Evolutionary conservation across 495 filamentous ascomycete species (phyloP).

Genomic region (Mytilinidion resinicola): DNA sequence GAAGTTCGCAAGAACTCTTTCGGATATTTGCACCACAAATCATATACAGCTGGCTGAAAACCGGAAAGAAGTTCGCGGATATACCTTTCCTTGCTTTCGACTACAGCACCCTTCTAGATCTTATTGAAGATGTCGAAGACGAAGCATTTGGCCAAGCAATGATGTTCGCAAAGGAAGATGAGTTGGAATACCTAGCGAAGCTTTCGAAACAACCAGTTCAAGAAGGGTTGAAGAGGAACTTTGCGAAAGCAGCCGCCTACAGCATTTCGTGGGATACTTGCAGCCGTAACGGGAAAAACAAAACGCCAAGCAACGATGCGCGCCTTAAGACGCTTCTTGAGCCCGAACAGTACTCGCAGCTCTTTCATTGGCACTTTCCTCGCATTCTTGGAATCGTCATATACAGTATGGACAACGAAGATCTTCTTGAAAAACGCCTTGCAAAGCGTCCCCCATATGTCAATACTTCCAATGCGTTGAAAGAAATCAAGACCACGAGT

Average conservation of each 20-base stretch:
- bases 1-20: constrained; percentile 63
- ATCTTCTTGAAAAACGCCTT: constrained; percentile 67
- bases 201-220: constrained; percentile 40
- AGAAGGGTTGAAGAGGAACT: constrained; percentile 59
- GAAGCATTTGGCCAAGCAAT: constrained; percentile 78
- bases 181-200: constrained; percentile 51
- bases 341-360: constrained; percentile 51
- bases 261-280: constrained; percentile 69
- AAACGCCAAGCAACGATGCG: constrained; percentile 47
- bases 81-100: constrained; percentile 81
- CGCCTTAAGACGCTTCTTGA: constrained; percentile 64
- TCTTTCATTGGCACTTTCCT: constrained; percentile 63
- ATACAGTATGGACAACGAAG: constrained; percentile 61
- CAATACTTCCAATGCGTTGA: constrained; percentile 56
- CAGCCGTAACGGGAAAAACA: constrained; percentile 48
- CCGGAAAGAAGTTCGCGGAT: constrained; percentile 48
- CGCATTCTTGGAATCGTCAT: constrained; percentile 71
- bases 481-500: constrained; percentile 58
- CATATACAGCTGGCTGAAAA: constrained; percentile 84
- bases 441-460: constrained; percentile 53
- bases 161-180: constrained; percentile 68
- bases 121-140: constrained; percentile 66
- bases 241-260: constrained; percentile 78
- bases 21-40: constrained; percentile 85
- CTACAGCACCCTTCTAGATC: constrained; percentile 60